A percentile compares a stretch with the other conserved stretches of the same genome.
Evolutionary conservation across 2,329 filamentous ascomycete species (phyloP).

Genomic region (Colletotrichum gloeosporioides): DNA sequence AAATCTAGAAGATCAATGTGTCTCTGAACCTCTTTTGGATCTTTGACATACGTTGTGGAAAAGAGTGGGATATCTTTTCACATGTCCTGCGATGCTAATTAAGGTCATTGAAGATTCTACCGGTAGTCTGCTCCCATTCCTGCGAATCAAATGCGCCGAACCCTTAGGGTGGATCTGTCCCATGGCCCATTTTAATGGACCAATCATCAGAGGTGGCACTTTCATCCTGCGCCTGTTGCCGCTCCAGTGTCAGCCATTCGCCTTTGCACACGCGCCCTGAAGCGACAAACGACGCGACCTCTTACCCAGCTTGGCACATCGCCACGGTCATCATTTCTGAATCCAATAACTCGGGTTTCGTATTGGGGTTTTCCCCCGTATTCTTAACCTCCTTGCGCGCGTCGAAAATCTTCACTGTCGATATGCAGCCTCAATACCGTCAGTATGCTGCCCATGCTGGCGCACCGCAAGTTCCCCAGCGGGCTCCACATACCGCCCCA

Average conservation of each 20-base stretch:
- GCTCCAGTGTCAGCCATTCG: not conserved
- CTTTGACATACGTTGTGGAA: not conserved
- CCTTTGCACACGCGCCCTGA: slow-evolving; percentile 1
- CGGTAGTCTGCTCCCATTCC: not conserved
- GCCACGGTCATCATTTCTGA: slow-evolving; percentile 1
- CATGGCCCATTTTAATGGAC: not conserved
- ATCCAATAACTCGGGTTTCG: not conserved
- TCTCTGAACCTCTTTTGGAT: not conserved
- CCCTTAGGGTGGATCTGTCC: not conserved
- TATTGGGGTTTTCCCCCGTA: not conserved
- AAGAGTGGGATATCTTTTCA: not conserved
- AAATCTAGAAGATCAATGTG: not conserved
- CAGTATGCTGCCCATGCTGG: slow-evolving; percentile 40
- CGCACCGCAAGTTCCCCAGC: slow-evolving; percentile 47
- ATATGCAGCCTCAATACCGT: slow-evolving; percentile 61
- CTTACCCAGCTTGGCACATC: slow-evolving; percentile 19
- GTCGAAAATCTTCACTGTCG: slow-evolving; percentile 22
- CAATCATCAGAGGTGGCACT: not conserved
- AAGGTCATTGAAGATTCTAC: too few species aligned
- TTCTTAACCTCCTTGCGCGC: not conserved
- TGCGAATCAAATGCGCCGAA: not conserved
- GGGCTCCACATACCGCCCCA: slow-evolving; percentile 49
- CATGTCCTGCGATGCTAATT: not conserved
- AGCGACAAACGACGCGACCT: not conserved
- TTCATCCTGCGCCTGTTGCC: not conserved